Conservation (phyloP, 2,329 filamentous ascomycete species). For the Fusarium sp. region DNA sequence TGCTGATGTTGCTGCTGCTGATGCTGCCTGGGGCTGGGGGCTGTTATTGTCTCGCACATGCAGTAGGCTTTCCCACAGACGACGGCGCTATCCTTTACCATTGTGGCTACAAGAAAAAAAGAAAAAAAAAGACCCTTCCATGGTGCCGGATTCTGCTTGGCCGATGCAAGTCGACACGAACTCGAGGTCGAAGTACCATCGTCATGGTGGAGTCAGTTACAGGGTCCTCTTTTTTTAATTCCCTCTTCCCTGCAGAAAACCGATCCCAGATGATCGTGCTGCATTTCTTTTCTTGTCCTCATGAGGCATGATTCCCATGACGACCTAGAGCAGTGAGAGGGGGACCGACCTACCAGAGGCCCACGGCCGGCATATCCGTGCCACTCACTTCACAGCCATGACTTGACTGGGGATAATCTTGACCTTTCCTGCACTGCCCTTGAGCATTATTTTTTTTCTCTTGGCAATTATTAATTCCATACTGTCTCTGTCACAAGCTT, state of each 20-base stretch:
- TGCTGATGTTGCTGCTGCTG: neutral
- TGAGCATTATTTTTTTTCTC: neutral
- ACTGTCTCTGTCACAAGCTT: neutral
- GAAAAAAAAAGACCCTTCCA: neutral
- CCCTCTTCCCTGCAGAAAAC: conserved; percentile 28
- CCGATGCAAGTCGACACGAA: conserved; percentile 13
- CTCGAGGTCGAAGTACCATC: conserved; percentile 14
- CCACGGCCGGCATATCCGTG: conserved; percentile 8
- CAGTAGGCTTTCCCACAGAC: neutral
- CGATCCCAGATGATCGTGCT: conserved; percentile 22
- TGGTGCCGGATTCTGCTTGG: conserved; percentile 12
- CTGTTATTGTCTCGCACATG: neutral
- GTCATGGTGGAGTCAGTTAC: conserved; percentile 37
- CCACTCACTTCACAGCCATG: neutral
- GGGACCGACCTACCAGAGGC: conserved; percentile 1
- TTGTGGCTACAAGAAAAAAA: neutral
- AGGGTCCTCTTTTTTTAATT: conserved; percentile 34
- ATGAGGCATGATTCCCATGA: conserved; percentile 19
- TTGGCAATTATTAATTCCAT: conserved; percentile 11
- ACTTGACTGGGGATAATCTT: neutral
- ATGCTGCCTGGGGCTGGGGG: neutral
- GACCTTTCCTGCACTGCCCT: neutral
- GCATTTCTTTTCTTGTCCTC: conserved; percentile 21
- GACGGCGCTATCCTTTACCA: conserved; percentile 3
- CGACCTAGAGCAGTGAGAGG: conserved; percentile 16